Evolutionary conservation across 371 early-diverging fungal genomes (phyloP).

Genomic region (Zopfochytrium polystomum): DNA sequence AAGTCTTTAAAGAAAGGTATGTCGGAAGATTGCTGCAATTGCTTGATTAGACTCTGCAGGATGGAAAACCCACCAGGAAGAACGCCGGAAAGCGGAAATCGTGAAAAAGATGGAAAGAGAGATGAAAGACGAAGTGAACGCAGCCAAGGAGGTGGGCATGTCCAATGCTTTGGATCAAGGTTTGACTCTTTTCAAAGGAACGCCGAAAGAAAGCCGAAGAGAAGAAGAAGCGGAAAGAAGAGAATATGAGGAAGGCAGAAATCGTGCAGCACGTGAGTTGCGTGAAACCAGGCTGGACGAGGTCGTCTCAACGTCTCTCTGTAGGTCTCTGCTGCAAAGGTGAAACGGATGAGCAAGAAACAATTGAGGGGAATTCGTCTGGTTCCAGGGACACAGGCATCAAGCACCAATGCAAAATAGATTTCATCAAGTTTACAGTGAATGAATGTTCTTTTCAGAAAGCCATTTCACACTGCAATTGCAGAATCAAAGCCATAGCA

Average conservation of each 20-base stretch:
- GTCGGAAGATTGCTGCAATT: background rate
- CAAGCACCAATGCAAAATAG: no score
- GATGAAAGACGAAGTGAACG: slow-evolving; percentile 26
- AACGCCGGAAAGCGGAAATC: slow-evolving; percentile 36
- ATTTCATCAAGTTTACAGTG: no score
- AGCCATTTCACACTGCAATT: slow-evolving; percentile 10
- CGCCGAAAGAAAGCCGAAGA: slow-evolving; percentile 28
- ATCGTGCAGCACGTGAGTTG: slow-evolving; percentile 37
- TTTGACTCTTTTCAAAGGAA: slow-evolving; percentile 7
- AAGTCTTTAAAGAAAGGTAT: slow-evolving; percentile 31
- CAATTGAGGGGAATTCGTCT: no score
- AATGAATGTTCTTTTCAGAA: no score
- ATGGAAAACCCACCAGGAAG: slow-evolving; percentile 41
- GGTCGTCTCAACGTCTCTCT: background rate
- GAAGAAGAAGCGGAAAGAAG: slow-evolving; percentile 35
- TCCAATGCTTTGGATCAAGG: background rate
- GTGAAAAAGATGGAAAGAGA: slow-evolving; percentile 40
- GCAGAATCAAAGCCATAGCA: slow-evolving; percentile 5
- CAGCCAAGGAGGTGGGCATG: slow-evolving; percentile 30
- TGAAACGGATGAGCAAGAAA: slow-evolving; percentile 50
- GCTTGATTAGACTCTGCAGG: slow-evolving; percentile 13
- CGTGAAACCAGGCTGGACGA: background rate
- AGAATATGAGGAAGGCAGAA: slow-evolving; percentile 42
- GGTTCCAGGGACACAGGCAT: no score
- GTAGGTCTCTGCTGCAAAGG: slow-evolving; percentile 43